Conservation (phyloP, 768 basidiomycete species). For the Termitomyces sp. region DNA sequence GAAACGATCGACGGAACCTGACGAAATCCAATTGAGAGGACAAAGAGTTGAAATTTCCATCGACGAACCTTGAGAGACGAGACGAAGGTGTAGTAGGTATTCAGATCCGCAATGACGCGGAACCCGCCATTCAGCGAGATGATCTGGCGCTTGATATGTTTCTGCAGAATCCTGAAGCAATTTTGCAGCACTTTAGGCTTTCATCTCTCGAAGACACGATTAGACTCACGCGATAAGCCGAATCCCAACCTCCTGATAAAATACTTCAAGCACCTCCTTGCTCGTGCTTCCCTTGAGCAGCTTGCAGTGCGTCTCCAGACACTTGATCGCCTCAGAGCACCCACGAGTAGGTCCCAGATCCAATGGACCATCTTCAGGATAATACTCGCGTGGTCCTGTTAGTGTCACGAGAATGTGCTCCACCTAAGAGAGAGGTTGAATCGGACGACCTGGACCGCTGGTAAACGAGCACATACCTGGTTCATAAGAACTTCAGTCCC, state of each 20-base stretch:
- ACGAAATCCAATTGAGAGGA: neutral
- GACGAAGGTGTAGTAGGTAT: slow-evolving; percentile 89
- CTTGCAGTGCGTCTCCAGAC: slow-evolving; percentile 87
- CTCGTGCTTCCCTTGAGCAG: slow-evolving; percentile 91
- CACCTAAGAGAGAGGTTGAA: slow-evolving; percentile 50
- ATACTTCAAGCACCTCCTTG: slow-evolving; percentile 95
- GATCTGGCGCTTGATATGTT: slow-evolving; percentile 96
- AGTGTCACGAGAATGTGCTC: slow-evolving; percentile 87
- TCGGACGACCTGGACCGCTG: neutral
- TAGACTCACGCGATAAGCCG: slow-evolving; percentile 71
- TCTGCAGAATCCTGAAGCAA: slow-evolving; percentile 76
- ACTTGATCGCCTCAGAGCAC: slow-evolving; percentile 86
- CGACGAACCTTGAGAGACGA: slow-evolving; percentile 69
- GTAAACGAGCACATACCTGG: slow-evolving; percentile 49
- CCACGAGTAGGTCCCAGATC: slow-evolving; percentile 86
- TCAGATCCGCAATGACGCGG: slow-evolving; percentile 94
- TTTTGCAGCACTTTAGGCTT: neutral
- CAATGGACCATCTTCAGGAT: slow-evolving; percentile 76
- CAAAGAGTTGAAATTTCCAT: neutral
- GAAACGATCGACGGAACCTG: slow-evolving; percentile 76
- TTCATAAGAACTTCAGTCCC: slow-evolving; percentile 96
- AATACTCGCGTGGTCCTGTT: slow-evolving; percentile 86
- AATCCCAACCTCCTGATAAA: slow-evolving; percentile 96
- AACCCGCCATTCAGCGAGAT: slow-evolving; percentile 93
- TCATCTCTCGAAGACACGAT: neutral